Evolutionary conservation across 306 rosid species (phyloP).

Genomic region (Glycyrrhiza uralensis): DNA sequence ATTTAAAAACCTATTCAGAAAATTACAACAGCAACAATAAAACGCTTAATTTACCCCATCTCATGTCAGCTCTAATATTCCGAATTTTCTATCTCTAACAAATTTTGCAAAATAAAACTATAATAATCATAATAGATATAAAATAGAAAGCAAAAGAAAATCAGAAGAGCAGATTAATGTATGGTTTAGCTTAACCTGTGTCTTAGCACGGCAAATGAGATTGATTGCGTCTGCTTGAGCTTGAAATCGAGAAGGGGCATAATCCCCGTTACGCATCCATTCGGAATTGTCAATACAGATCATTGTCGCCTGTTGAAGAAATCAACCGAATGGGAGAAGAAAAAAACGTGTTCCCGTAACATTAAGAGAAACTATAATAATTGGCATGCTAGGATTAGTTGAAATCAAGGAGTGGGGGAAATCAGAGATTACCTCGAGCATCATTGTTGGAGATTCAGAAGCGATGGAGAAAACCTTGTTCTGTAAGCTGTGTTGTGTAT

Average conservation of each 20-base stretch:
- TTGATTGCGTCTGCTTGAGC: conserved; percentile 95
- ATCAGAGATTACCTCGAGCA: conserved; percentile 69
- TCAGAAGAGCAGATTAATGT: neutral
- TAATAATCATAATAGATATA: neutral
- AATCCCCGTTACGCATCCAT: conserved; percentile 99
- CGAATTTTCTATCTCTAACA: neutral
- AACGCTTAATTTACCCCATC: neutral
- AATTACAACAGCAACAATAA: neutral
- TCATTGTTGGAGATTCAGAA: conserved; percentile 53
- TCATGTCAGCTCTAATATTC: neutral
- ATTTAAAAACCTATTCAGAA: neutral
- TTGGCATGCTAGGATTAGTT: neutral
- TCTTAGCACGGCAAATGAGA: conserved; percentile 94
- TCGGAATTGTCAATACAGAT: conserved; percentile 95
- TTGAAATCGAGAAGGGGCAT: conserved; percentile 82
- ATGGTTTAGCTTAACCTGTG: conserved; percentile 55
- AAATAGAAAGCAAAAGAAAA: neutral
- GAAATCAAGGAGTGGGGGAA: neutral
- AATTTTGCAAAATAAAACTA: neutral
- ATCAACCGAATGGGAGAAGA: neutral
- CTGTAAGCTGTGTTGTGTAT: neutral
- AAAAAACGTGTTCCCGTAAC: neutral
- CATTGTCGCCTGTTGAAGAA: conserved; percentile 72
- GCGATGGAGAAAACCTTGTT: neutral
- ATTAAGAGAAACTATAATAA: conserved; percentile 46